phyloP scores from a whole-genome alignment of 2,329 filamentous ascomycete species.

The Plectosphaerella plurivora region DNA sequence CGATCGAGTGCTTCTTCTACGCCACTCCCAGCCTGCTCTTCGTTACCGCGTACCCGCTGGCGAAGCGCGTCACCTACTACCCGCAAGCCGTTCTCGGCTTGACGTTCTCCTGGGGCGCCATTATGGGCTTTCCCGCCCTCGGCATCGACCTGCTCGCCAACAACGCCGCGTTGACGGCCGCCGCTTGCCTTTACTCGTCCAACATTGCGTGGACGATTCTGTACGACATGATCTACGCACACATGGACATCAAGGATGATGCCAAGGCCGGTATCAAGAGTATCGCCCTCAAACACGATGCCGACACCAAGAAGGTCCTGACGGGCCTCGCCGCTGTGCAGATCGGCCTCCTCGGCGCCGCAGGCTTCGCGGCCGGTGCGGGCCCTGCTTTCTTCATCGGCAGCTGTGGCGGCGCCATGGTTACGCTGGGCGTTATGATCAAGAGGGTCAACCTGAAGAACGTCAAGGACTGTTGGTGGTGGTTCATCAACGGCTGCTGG shows the following conservation, averaged over 20 bases:
- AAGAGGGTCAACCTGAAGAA: conserved; percentile 60
- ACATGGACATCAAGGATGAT: conserved; percentile 87
- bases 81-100: conserved; percentile 79
- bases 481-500: conserved; percentile 69
- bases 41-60: conserved; percentile 73
- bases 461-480: conserved; percentile 70
- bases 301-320: conserved; percentile 72
- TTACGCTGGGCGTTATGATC: conserved; percentile 63
- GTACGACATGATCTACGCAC: conserved; percentile 91
- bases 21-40: conserved; percentile 70
- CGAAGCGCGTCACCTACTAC: conserved; percentile 83
- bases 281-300: conserved; percentile 75
- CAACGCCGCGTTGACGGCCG: conserved; percentile 57
- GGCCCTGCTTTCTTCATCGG: conserved; percentile 65
- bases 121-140: conserved; percentile 82
- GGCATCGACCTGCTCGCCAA: conserved; percentile 70
- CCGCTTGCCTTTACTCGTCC: conserved; percentile 67
- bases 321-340: conserved; percentile 66
- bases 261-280: conserved; percentile 83
- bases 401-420: conserved; percentile 60
- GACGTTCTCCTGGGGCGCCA: conserved; percentile 84
- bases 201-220: conserved; percentile 84
- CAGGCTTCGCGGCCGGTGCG: conserved; percentile 63
- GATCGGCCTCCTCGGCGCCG: conserved; percentile 63
- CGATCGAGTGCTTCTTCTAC: conserved; percentile 68